Base-by-base conservation (phyloP, 208 protist species). In the Naegleria lovaniensis region DNA sequence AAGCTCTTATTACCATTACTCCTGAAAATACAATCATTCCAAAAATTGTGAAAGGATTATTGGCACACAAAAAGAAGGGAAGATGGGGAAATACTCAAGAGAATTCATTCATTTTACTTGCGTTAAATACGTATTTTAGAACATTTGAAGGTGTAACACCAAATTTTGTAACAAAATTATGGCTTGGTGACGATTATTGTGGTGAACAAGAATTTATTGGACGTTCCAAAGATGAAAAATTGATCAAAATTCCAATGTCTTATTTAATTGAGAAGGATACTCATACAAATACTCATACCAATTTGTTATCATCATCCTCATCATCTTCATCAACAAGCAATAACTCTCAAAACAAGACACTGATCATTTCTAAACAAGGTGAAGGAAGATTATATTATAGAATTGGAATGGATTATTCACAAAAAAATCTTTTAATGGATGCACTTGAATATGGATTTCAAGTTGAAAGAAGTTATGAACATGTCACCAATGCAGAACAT, bases 391-490 rank as follows among this genome's bases (percentile, higher is more conserved):
- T 90, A 5, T 90, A 90, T 39, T 90, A 90, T 67, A 36, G 89
- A 36, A 41, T 90, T 16, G 89, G 89, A 40, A 22, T 90, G n/a
- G 11, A 16, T 9, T 90, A 90, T 85, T 48, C 89, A 3, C 89
- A 48, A 36, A 90, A 76, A 39, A 90, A 67, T 38, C 25, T 59
- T 33, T 19, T n/a, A 25, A 3, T 90, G 6, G 9, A 5, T 2
- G 55, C 89, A 40, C 5, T 59, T 36, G 29, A 41, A 41, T 84
- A 55, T 22, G 89, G 89, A 25, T 90, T 90, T 25, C 25, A 38
- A n/a, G n/a, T 90, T 16, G 43, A 59, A 39, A 84, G 89, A 84
- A 90, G 3, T 25, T 90, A 90, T 85, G 79, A 90, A 41, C 29
- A 13, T 29, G 43, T 90, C 15, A 39, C 16, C 25, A 7, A 90